Conservation (phyloP, 192 early-diverging fungal genomes). For the Spinellus fusiger region DNA sequence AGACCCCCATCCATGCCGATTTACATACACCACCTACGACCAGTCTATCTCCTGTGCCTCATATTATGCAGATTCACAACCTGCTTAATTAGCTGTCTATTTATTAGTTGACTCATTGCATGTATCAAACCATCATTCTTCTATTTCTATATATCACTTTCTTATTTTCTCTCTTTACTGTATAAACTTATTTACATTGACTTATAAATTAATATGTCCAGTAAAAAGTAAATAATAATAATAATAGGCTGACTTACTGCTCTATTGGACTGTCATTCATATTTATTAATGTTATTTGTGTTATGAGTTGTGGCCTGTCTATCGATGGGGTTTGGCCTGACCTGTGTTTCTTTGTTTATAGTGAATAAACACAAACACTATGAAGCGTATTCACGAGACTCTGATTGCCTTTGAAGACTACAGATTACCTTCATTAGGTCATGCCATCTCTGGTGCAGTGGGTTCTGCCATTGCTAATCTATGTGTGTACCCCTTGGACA, state of each 20-base stretch:
- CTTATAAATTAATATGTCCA: too few species aligned
- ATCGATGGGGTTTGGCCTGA: background rate
- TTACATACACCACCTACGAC: background rate
- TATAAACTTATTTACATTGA: background rate
- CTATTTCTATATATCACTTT: background rate
- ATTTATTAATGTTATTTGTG: background rate
- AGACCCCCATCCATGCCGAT: background rate
- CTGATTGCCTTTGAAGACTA: slow-evolving; percentile 26
- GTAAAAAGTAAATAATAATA: too few species aligned
- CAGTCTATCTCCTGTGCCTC: background rate
- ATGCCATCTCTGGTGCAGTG: slow-evolving; percentile 44
- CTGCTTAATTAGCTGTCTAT: slow-evolving; percentile 9
- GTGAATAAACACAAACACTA: background rate
- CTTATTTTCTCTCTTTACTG: slow-evolving; percentile 1
- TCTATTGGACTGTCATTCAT: background rate
- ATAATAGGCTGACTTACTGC: background rate
- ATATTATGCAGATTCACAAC: slow-evolving; percentile 22
- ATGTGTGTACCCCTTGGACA: slow-evolving; percentile 45
- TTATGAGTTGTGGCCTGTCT: background rate
- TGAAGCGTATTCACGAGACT: background rate
- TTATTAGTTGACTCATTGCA: slow-evolving; percentile 3
- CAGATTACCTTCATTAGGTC: slow-evolving; percentile 42
- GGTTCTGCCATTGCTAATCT: slow-evolving; percentile 39
- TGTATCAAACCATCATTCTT: slow-evolving; percentile 1
- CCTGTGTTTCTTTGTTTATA: slow-evolving; percentile 2